Percentiles rank a stretch among this genome's conserved stretches.
These are phyloP conservation scores for Penicillium lagena DNA, from an alignment of 495 filamentous ascomycete genomes.

Conservation along the genomic window DNA sequence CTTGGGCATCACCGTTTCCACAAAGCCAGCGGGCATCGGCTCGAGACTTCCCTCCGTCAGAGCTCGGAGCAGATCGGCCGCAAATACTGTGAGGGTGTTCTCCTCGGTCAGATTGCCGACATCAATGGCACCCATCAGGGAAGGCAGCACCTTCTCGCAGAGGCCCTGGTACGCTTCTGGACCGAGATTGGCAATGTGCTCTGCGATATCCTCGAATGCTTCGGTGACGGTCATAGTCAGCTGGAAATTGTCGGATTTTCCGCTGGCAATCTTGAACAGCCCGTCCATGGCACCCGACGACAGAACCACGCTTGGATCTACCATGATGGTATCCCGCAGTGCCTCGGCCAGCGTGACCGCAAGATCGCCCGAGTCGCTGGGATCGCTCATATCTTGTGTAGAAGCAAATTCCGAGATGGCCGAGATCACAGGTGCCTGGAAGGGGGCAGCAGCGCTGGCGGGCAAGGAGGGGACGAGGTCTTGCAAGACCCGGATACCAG, in stretches of 20 bases:
- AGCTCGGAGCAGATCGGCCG: constrained; percentile 74
- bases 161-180: constrained; percentile 69
- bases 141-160: constrained; percentile 81
- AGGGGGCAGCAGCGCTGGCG: constrained; percentile 42
- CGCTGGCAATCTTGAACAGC: constrained; percentile 81
- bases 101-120: constrained; percentile 79
- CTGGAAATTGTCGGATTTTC: constrained; percentile 83
- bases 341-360: constrained; percentile 87
- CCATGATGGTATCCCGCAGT: constrained; percentile 71
- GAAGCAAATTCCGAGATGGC: constrained; percentile 74
- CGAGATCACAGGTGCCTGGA: constrained; percentile 68
- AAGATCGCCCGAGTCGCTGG: constrained; percentile 82
- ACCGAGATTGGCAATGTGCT: constrained; percentile 55
- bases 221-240: constrained; percentile 76
- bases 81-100: constrained; percentile 74
- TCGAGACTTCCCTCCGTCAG: constrained; percentile 74
- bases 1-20: constrained; percentile 80
- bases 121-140: constrained; percentile 82
- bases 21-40: constrained; percentile 81
- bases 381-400: constrained; percentile 70
- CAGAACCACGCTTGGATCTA: constrained; percentile 67
- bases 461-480: constrained; percentile 63
- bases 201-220: constrained; percentile 80
- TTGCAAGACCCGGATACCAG: constrained; percentile 84
- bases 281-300: constrained; percentile 70